Evolutionary conservation across 139 green algal genomes (phyloP).

Genomic region (Micromonas commoda): DNA sequence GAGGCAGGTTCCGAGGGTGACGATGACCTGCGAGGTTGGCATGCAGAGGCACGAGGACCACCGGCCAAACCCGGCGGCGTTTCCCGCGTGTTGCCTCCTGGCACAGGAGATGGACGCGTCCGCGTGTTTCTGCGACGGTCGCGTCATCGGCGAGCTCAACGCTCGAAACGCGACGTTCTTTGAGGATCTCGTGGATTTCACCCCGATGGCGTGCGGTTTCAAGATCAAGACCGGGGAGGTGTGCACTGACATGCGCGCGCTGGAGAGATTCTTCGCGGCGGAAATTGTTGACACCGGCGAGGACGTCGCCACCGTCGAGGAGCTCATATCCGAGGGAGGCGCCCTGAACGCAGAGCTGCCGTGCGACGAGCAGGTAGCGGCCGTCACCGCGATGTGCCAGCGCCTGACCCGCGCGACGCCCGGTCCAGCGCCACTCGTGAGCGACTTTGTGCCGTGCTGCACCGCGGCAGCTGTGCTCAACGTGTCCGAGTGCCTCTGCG

Average conservation of each 20-base stretch:
- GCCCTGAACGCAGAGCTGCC: not conserved
- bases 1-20: not conserved
- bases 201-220: conserved; percentile 18
- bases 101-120: conserved; percentile 2
- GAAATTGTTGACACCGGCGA: not conserved
- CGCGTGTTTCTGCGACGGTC: conserved; percentile 5
- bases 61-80: not conserved
- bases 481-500: not conserved
- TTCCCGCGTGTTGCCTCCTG: conserved; percentile 4
- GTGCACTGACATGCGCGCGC: not conserved
- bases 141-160: not conserved
- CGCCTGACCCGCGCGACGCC: not conserved
- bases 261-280: not conserved
- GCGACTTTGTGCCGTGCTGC: conserved; percentile 15
- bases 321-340: not conserved
- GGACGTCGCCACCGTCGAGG: not conserved
- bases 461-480: not conserved
- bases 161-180: not conserved
- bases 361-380: conserved; percentile 1
- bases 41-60: too few relatives aligned
- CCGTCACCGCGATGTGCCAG: not conserved
- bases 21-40: not conserved
- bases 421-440: not conserved
- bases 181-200: not conserved
- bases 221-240: conserved; percentile 11